Conservation (phyloP, 2,329 filamentous ascomycete genomes). For the Cladosporium halotolerans region DNA sequence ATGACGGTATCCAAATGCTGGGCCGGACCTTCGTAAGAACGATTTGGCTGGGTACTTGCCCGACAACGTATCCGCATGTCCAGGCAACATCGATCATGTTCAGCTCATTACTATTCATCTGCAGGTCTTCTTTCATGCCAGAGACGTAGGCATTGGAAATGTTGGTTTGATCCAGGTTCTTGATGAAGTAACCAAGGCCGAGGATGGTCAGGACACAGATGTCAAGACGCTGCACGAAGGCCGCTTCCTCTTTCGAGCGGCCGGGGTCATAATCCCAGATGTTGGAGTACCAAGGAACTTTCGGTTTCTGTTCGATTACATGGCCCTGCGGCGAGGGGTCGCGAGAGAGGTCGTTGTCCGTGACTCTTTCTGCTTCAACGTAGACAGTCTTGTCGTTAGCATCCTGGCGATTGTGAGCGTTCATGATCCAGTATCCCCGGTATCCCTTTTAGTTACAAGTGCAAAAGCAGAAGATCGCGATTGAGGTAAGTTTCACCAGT, state of each 20-base stretch:
- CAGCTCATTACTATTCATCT: constrained; percentile 48
- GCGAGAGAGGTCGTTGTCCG: not conserved
- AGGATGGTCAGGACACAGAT: constrained; percentile 21
- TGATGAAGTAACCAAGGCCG: constrained; percentile 42
- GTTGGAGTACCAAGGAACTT: constrained; percentile 23
- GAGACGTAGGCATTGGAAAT: constrained; percentile 43
- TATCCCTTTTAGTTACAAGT: too few relatives aligned
- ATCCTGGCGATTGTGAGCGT: too few relatives aligned
- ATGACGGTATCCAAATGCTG: constrained; percentile 43
- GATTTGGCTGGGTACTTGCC: constrained; percentile 40
- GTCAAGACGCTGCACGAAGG: constrained; percentile 23
- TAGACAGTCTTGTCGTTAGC: not conserved
- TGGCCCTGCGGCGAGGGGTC: not conserved
- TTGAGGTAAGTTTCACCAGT: too few relatives aligned
- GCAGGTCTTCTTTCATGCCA: constrained; percentile 49
- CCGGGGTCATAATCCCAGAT: constrained; percentile 27
- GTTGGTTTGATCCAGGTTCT: constrained; percentile 37
- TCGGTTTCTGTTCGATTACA: not conserved
- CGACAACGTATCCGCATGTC: constrained; percentile 49
- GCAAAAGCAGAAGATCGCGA: too few relatives aligned
- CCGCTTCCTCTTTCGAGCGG: constrained; percentile 20
- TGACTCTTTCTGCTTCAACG: not conserved
- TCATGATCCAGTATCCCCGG: too few relatives aligned
- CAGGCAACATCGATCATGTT: constrained; percentile 53
- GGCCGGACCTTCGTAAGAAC: constrained; percentile 45